Evolutionary conservation across 2,329 filamentous ascomycete genomes (phyloP).

Genomic region (Trichoderma simmonsii): DNA sequence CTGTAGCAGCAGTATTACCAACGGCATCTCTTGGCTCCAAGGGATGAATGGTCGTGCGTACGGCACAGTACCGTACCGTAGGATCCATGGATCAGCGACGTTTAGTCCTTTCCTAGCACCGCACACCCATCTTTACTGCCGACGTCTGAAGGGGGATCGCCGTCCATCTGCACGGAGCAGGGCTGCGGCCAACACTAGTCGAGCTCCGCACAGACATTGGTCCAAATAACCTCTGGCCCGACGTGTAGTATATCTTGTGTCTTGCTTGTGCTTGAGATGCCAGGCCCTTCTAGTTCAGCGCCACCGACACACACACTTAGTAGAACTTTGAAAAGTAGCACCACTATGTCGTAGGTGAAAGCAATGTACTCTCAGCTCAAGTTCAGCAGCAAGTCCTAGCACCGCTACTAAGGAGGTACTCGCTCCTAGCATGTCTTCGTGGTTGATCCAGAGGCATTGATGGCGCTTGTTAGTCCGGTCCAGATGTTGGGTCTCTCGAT

Average conservation of each 20-base stretch:
- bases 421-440: not conserved
- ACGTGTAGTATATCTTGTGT: not conserved
- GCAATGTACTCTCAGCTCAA: not conserved
- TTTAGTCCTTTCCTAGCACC: not conserved
- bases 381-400: not conserved
- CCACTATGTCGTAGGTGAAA: not conserved
- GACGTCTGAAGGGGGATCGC: conserved; percentile 8
- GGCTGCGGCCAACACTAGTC: not conserved
- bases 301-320: not conserved
- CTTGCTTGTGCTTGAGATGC: not conserved
- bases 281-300: not conserved
- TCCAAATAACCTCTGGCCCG: conserved; percentile 1
- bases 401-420: not conserved
- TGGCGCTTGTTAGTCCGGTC: conserved; percentile 5
- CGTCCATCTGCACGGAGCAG: conserved; percentile 10
- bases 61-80: not conserved
- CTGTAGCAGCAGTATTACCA: not conserved
- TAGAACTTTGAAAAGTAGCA: not conserved
- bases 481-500: conserved; percentile 5
- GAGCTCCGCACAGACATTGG: conserved; percentile 4
- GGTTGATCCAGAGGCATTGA: not conserved
- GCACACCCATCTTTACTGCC: not conserved
- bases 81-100: not conserved
- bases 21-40: not conserved
- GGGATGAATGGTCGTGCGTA: not conserved